These are phyloP conservation scores for Emericellopsis atlantica DNA, from an alignment of 2,329 filamentous ascomycete species.

Conservation along the genomic window DNA sequence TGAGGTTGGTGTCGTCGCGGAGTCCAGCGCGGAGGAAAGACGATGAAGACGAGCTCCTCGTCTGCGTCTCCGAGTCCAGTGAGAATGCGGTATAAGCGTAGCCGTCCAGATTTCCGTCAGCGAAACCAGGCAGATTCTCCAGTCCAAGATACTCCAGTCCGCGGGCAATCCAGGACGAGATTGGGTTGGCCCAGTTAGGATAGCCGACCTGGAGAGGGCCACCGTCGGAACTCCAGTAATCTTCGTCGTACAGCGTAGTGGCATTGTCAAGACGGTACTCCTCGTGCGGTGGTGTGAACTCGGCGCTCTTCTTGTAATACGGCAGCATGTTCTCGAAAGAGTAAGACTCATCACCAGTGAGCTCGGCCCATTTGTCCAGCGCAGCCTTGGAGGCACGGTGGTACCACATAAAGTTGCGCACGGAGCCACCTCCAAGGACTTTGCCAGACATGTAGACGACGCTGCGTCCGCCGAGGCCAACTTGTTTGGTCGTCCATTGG, in stretches of 20 bases:
- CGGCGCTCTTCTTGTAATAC: conserved; percentile 15
- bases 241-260: conserved; percentile 9
- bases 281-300: conserved; percentile 15
- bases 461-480: no score
- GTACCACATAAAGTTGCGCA: background rate
- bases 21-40: conserved; percentile 15
- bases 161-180: conserved; percentile 8
- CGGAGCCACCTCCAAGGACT: background rate
- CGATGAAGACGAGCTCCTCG: conserved; percentile 10
- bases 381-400: background rate
- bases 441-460: background rate
- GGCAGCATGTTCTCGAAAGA: conserved; percentile 15
- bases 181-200: conserved; percentile 10
- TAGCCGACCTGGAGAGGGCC: conserved; percentile 13
- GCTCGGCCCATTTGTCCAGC: conserved; percentile 12
- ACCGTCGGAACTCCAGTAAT: conserved; percentile 6
- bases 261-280: conserved; percentile 6
- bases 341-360: conserved; percentile 15
- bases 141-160: conserved; percentile 13
- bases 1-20: conserved; percentile 15
- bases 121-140: conserved; percentile 8
- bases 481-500: no score
- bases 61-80: conserved; percentile 3
- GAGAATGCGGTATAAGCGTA: conserved; percentile 6
- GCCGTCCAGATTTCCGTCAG: conserved; percentile 9